phyloP scores from a whole-genome alignment of 345 rosid species.

The Citrus hindsii region DNA sequence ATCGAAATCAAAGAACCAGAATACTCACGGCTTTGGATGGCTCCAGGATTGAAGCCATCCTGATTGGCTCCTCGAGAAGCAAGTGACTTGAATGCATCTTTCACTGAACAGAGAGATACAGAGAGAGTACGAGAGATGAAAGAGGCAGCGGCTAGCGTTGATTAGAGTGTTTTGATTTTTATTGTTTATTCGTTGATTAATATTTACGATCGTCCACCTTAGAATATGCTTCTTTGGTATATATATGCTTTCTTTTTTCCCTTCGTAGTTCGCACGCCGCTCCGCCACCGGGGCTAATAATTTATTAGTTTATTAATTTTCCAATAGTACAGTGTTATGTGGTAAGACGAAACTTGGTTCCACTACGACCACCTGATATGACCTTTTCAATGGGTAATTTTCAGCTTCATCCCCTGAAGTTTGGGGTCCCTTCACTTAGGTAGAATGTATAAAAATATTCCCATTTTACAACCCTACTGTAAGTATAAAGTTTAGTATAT shows the following conservation, averaged over 20 bases:
- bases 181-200: not conserved
- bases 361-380: not conserved
- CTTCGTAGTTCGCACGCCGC: not conserved
- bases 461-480: no score
- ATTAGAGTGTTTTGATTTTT: not conserved
- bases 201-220: not conserved
- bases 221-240: no score
- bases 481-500: no score
- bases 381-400: not conserved
- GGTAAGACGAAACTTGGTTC: not conserved
- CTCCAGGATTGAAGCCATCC: slow-evolving; percentile 98
- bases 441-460: no score
- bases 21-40: slow-evolving; percentile 82
- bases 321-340: not conserved
- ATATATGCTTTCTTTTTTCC: not conserved
- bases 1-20: not conserved
- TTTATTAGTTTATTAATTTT: not conserved
- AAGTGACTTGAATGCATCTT: slow-evolving; percentile 92
- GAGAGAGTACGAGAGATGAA: not conserved
- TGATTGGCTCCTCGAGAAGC: slow-evolving; percentile 96
- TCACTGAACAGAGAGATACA: not conserved
- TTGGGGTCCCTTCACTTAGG: no score
- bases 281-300: not conserved
- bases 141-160: slow-evolving; percentile 1
- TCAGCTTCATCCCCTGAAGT: no score